Evolutionary conservation across 202 grass and related monocot genomes (phyloP), one percentile per base, ranked within the genome.

Genomic region (Alloteropsis angusta): DNA sequence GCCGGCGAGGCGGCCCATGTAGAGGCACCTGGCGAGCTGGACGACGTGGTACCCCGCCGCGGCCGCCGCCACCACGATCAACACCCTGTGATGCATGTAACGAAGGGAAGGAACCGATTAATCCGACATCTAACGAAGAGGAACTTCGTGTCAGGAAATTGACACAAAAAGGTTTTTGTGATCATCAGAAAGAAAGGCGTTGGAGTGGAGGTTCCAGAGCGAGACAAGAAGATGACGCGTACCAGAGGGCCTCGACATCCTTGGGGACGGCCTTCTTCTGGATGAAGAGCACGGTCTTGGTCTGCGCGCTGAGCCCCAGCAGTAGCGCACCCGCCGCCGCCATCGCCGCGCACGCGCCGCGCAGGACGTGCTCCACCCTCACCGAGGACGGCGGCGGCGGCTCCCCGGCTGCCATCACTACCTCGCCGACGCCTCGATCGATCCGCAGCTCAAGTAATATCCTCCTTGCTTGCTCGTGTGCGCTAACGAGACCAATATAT

Each of bases 181-280:
- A 39, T 38, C 1, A 25, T n/a, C n/a, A n/a, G n/a, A n/a, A n/a
- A n/a, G n/a, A 11, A 26, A 68, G 65, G n/a, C 28, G 28, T 30
- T 30, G 28, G n/a, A n/a, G n/a, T n/a, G n/a, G n/a, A 30, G 28
- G 28, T 30, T 30, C 28, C 28, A 30, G 9, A 9, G 36, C 5
- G 35, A 39, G 6, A 7, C 11, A 3, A 30, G 32, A n/a, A 30
- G 16, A 2, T 47, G 13, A 14, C 44, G 13, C 19, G 17, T 79
- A 90, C 92, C 94, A 92, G 65, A 97, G 81, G 7, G 87, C 91
- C 64, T 93, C 47, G 5, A 97, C 85, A 68, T 94, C 91, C 73
- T 80, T 92, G 58, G 79, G 5, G 22, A 88, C 87, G 55, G 94
- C 94, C 46, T 70, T 93, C 70, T 41, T 90, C 57, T 45, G 57